A percentile compares a stretch with the other conserved stretches of the same genome.
phyloP scores from a whole-genome alignment of 2,329 filamentous ascomycete genomes.

The Achaetomium macrosporum region DNA sequence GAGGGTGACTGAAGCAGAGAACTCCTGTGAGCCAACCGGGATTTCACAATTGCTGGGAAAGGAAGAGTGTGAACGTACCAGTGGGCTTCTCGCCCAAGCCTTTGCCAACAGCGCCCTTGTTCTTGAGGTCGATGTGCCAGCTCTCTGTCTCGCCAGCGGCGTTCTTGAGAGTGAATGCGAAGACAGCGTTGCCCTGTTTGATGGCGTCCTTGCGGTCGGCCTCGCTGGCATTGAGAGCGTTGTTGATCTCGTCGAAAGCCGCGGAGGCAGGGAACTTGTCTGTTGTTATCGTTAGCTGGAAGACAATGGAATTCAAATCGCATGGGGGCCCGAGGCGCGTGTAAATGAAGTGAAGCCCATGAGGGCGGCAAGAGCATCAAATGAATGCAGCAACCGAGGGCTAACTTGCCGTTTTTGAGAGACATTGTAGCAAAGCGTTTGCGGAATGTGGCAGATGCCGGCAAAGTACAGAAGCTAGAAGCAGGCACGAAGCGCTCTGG shows the following conservation, averaged over 20 bases:
- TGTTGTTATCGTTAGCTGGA: constrained; percentile 30
- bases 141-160: constrained; percentile 67
- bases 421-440: constrained; percentile 49
- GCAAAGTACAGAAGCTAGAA: background rate
- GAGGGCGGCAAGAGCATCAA: background rate
- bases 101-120: constrained; percentile 74
- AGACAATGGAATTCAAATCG: background rate
- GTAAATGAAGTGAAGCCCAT: background rate
- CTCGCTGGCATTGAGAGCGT: constrained; percentile 60
- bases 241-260: constrained; percentile 85
- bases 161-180: constrained; percentile 93
- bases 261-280: constrained; percentile 83
- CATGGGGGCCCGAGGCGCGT: background rate
- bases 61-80: constrained; percentile 48
- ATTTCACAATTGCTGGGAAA: background rate
- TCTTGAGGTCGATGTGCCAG: constrained; percentile 96
- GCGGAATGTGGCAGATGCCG: background rate
- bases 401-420: constrained; percentile 62
- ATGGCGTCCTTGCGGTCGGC: constrained; percentile 76
- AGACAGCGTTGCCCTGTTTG: constrained; percentile 81
- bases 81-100: constrained; percentile 76
- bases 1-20: constrained; percentile 64
- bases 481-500: background rate
- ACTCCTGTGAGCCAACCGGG: background rate
- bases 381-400: background rate